phyloP scores from a whole-genome alignment of 1,284 basidiomycete species.

The Meira miltonrushii region DNA sequence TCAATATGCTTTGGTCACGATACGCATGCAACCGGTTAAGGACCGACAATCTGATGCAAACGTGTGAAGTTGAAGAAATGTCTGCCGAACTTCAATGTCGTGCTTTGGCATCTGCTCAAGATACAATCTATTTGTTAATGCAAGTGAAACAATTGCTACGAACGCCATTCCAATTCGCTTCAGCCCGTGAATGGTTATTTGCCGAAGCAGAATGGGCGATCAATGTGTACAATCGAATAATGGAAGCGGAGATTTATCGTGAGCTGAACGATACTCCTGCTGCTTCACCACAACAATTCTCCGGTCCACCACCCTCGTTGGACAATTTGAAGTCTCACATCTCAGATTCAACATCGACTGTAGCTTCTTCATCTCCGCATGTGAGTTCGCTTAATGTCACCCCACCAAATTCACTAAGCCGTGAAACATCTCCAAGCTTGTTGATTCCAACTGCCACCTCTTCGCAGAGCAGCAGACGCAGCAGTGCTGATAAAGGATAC shows the following conservation, averaged over 20 bases:
- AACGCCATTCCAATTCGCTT: not conserved
- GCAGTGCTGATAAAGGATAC: too few species aligned
- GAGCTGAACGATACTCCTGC: not conserved
- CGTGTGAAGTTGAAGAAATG: not conserved
- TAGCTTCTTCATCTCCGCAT: too few species aligned
- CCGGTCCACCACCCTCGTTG: too few species aligned
- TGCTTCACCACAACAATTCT: not conserved
- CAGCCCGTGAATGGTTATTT: not conserved
- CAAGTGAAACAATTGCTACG: not conserved
- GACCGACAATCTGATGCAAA: slow-evolving; percentile 2
- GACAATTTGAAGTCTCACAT: too few species aligned
- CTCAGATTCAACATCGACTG: too few species aligned
- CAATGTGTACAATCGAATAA: not conserved
- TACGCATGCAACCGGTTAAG: not conserved
- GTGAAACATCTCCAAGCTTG: too few species aligned
- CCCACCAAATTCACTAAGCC: too few species aligned
- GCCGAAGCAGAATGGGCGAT: slow-evolving; percentile 1
- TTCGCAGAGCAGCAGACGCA: too few species aligned
- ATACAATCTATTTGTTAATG: not conserved
- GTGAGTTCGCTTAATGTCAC: too few species aligned
- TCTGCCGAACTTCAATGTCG: not conserved
- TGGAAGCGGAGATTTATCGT: not conserved
- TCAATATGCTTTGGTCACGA: not conserved
- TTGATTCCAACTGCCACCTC: too few species aligned
- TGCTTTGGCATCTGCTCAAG: slow-evolving; percentile 1